Evolutionary conservation across 257 asterid species (phyloP).

Genomic region (Lavandula angustifolia): DNA sequence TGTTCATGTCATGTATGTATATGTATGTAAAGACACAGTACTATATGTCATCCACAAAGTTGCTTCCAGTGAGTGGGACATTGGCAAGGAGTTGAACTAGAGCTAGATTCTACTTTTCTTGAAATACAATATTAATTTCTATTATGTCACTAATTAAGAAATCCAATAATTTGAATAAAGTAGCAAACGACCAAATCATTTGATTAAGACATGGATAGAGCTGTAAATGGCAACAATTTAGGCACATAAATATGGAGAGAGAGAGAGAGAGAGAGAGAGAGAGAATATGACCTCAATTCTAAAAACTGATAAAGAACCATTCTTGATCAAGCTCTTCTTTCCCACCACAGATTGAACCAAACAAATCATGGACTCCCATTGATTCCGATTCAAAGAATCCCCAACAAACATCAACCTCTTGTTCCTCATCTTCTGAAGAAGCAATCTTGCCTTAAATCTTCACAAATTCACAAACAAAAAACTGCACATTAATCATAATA

Average conservation of each 20-base stretch:
- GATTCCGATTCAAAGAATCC: constrained; percentile 80
- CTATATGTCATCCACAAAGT: not conserved
- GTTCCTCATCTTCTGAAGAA: constrained; percentile 78
- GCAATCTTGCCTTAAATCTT: constrained; percentile 63
- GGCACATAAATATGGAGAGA: not conserved
- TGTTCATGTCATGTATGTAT: no score
- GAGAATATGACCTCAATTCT: constrained; percentile 55
- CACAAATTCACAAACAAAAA: not conserved
- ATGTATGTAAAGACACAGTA: no score
- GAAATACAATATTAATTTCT: no score
- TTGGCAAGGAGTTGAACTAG: not conserved
- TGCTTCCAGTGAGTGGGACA: not conserved
- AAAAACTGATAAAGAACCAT: constrained; percentile 71
- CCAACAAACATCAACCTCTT: constrained; percentile 93
- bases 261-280: not conserved
- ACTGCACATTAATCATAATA: not conserved
- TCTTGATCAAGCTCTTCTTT: constrained; percentile 60
- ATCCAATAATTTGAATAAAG: constrained; percentile 12
- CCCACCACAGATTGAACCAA: constrained; percentile 63
- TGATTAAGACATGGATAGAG: not conserved
- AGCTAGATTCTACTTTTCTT: not conserved
- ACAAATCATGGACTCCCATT: constrained; percentile 94
- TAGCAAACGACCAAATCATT: constrained; percentile 3
- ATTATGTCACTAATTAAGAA: not conserved
- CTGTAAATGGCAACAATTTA: not conserved